Percentiles rank a stretch among this genome's conserved stretches.
Evolutionary conservation across 106 monocot genomes (phyloP).

Genomic region (Agapanthus africanus): DNA sequence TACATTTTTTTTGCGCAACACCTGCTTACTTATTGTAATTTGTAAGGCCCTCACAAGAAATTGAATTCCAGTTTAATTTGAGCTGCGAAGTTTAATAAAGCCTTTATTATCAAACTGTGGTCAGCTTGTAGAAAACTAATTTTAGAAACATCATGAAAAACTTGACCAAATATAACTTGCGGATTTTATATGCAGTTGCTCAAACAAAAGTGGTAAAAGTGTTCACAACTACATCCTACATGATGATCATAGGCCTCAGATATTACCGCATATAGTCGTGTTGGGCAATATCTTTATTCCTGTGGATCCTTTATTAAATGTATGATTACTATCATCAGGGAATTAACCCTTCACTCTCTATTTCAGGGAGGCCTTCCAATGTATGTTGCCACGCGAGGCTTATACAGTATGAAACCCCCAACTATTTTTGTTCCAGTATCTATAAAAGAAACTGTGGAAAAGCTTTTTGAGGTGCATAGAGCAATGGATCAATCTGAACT

Average conservation of each 20-base stretch:
- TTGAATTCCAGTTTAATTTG: too few species aligned
- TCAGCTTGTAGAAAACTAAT: too few species aligned
- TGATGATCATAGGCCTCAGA: neutral
- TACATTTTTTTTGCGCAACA: too few species aligned
- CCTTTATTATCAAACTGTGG: too few species aligned
- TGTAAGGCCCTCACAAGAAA: too few species aligned
- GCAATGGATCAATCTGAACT: slow-evolving; percentile 85
- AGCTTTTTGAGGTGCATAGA: slow-evolving; percentile 73
- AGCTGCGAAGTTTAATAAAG: too few species aligned
- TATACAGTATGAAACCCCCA: slow-evolving; percentile 79
- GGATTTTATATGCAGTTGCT: neutral
- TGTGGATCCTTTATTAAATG: too few species aligned
- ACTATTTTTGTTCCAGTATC: slow-evolving; percentile 77
- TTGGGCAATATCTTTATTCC: too few species aligned
- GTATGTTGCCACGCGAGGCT: slow-evolving; percentile 85
- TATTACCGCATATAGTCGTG: too few species aligned
- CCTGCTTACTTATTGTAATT: too few species aligned
- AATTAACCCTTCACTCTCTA: neutral
- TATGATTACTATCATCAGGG: neutral
- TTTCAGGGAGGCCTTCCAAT: slow-evolving; percentile 85
- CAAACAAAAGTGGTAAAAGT: neutral
- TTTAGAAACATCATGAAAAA: too few species aligned
- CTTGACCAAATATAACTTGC: too few species aligned
- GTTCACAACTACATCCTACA: neutral
- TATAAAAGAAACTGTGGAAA: slow-evolving; percentile 65